phyloP scores from a whole-genome alignment of 352 stramenopile genomes.

The Phytophthora megakarya region DNA sequence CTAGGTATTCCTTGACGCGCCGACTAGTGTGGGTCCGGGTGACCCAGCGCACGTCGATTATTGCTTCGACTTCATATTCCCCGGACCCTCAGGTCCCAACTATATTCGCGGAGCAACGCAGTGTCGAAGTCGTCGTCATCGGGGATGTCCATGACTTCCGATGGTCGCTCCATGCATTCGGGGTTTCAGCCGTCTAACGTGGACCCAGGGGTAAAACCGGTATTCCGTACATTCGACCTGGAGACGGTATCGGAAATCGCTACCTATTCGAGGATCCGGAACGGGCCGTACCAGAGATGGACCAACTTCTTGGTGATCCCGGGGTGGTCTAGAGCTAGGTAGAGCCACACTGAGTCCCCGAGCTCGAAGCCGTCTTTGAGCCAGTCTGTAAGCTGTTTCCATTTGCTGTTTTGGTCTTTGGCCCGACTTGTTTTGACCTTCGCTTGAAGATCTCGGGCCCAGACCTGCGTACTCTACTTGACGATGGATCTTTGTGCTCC shows the following conservation, averaged over 20 bases:
- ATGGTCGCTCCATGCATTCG: not conserved
- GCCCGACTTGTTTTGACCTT: conserved; percentile 4
- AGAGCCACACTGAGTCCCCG: conserved; percentile 7
- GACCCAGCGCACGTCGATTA: conserved; percentile 6
- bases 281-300: conserved; percentile 8
- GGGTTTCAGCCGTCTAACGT: not conserved
- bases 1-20: not conserved
- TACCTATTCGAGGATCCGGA: conserved; percentile 1
- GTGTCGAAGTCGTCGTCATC: no score
- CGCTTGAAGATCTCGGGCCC: conserved; percentile 1
- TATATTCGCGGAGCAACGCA: no score
- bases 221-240: no score
- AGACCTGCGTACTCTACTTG: conserved; percentile 4
- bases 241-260: no score
- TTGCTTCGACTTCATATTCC: conserved; percentile 9
- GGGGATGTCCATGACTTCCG: no score
- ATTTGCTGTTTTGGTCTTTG: no score
- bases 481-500: no score
- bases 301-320: conserved; percentile 10
- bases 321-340: not conserved
- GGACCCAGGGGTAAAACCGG: not conserved
- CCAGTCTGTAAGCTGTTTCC: no score
- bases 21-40: not conserved
- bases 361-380: no score
- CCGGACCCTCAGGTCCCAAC: no score